These are phyloP conservation scores for Phytopythium litorale DNA, from an alignment of 352 stramenopile species.

Conservation along the genomic window DNA sequence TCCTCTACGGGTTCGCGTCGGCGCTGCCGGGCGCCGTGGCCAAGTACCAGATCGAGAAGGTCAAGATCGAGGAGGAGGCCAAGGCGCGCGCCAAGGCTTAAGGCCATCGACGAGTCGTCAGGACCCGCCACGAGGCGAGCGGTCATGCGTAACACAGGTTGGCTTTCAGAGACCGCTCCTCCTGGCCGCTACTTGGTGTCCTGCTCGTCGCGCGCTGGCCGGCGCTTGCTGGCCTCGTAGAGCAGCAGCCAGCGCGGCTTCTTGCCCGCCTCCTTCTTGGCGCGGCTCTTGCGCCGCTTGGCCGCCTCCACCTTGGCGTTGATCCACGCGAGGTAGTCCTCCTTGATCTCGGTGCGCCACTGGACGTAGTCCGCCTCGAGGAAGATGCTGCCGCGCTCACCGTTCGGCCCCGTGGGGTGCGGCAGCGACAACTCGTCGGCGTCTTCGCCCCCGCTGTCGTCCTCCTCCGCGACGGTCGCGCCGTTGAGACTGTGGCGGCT, in stretches of 20 bases:
- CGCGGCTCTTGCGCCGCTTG: conserved; percentile 32
- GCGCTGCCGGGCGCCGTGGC: conserved; percentile 54
- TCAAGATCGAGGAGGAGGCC: conserved; percentile 44
- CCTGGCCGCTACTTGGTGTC: conserved; percentile 10
- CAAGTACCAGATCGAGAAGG: conserved; percentile 63
- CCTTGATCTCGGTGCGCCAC: conserved; percentile 71
- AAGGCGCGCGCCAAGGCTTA: conserved; percentile 21
- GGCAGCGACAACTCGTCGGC: background rate
- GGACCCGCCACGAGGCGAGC: too few species aligned
- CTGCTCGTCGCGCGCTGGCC: conserved; percentile 11
- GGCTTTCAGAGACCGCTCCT: background rate
- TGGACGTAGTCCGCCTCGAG: conserved; percentile 58
- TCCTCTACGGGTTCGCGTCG: conserved; percentile 75
- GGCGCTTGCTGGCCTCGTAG: conserved; percentile 57
- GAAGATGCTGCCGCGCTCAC: conserved; percentile 30
- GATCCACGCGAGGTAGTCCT: conserved; percentile 71
- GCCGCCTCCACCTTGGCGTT: conserved; percentile 54
- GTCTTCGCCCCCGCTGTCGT: conserved; percentile 12
- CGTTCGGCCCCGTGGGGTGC: background rate
- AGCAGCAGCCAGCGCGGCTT: conserved; percentile 69
- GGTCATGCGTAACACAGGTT: background rate
- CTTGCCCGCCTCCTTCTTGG: conserved; percentile 52
- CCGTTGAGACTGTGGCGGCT: conserved; percentile 12
- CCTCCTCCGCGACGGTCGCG: conserved; percentile 12
- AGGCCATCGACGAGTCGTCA: background rate